Base-by-base conservation (phyloP, 2,329 filamentous ascomycete species). In the Colletotrichum noveboracense region DNA sequence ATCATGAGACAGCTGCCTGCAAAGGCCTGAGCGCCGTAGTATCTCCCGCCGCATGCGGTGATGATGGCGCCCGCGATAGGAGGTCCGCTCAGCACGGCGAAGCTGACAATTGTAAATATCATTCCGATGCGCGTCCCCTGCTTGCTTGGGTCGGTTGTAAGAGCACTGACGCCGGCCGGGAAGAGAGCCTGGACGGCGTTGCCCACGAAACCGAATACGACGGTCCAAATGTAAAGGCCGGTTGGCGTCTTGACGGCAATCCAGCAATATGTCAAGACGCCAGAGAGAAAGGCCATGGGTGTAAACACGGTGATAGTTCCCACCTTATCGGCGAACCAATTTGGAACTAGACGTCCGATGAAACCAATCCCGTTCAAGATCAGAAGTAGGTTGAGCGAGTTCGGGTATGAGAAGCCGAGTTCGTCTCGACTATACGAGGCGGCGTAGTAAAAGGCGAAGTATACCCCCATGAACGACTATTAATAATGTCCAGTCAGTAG, bases 121-220 rank as follows among this genome's bases (percentile, higher is more conserved):
- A 92, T 91, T 52, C 90, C 91, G 80, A 92, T 90, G 10, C 90
- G 83, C 2, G 89, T 88, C 0, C 90, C 90, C 18, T 88, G 84
- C 81, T 89, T 90, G 12, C 84, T 81, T 71, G 88, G 82, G 79
- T 92, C 89, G 2, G 85, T 85, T 3, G 89, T 91, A 68, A 92
- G 82, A 38, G 88, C 89, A 65, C 88, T 89, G 56, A 94, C 79
- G 0, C 89, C 90, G 0, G 92, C 92, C 0, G 93, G 93, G 79
- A 94, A 94, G 12, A 95, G 81, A 7, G 89, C 89, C 82, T 94
- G 93, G 58, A 94, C 90, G 0, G 88, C 91, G 0, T 92, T 92
- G 0, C 89, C 91, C 3, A 89, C 89, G 65, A 94, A 86, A 2
- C 94, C 94, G 80, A 93, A 94, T 74, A 93, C 86, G 1, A 87